These are phyloP conservation scores for Rhamnella rubrinervis DNA, from an alignment of 331 rosid genomes.

Conservation along the genomic window DNA sequence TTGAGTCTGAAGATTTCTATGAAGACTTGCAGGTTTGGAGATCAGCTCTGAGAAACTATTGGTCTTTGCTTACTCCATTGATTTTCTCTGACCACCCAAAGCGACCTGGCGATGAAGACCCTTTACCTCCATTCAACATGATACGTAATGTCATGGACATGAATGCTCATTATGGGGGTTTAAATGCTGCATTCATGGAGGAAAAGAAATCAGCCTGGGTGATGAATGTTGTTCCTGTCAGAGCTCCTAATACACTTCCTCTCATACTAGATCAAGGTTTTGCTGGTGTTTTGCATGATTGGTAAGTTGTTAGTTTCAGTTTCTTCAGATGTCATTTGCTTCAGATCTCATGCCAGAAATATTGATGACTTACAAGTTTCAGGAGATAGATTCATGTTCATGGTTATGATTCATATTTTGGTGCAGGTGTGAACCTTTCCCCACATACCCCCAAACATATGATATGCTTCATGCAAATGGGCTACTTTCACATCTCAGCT, in stretches of 20 bases:
- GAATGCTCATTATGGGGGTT: conserved; percentile 85
- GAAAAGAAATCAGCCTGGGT: conserved; percentile 88
- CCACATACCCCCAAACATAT: conserved; percentile 95
- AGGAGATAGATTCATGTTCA: conserved; percentile 6
- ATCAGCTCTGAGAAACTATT: conserved; percentile 69
- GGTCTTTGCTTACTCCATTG: conserved; percentile 94
- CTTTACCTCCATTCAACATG: conserved; percentile 97
- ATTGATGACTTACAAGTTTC: neutral
- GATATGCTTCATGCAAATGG: conserved; percentile 90
- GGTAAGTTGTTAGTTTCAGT: conserved; percentile 54
- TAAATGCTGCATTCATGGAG: conserved; percentile 85
- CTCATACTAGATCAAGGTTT: conserved; percentile 85
- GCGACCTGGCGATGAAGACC: conserved; percentile 99
- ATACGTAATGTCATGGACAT: conserved; percentile 95
- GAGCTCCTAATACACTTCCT: conserved; percentile 74
- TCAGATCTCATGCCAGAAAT: no score
- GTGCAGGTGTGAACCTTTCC: conserved; percentile 96
- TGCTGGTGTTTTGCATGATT: conserved; percentile 91
- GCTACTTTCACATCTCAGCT: conserved; percentile 64
- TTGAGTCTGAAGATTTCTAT: conserved; percentile 73
- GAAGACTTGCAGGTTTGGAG: conserved; percentile 80
- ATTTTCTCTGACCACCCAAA: conserved; percentile 99
- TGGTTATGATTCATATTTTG: conserved; percentile 30
- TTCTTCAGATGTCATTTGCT: neutral
- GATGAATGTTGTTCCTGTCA: conserved; percentile 91